Evolutionary conservation across 2,329 filamentous ascomycete species (phyloP), one percentile per base, ranked within the genome.

Genomic region (Alternaria arbusti): DNA sequence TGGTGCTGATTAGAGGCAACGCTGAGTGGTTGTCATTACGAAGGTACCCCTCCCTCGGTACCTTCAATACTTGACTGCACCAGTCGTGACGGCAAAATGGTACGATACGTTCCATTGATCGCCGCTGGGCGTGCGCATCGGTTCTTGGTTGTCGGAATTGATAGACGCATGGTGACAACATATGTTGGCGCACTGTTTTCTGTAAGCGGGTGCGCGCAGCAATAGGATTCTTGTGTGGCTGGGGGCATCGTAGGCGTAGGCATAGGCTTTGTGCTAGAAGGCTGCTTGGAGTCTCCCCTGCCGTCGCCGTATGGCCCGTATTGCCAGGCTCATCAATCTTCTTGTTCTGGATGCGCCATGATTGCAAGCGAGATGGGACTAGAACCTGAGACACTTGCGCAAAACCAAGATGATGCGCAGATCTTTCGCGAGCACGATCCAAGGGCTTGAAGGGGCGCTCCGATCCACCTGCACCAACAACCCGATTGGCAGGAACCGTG

Each of bases 21-120:
- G 46, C 56, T 59, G 54, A 47, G 20, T 52, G 57, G 49, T 59
- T 59, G 63, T 55, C 47, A 54, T 66, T 54, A 50, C 46, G 23
- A 61, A 69, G 58, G 61, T 67, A 65, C 69, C 70, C 66, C 52
- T 57, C 55, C 55, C 54, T 59, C 65, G 70, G 70, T 65, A 67
- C 55, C 59, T 52, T 50, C 51, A 59, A 59, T 68, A 69, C 52
- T 64, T 61, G 58, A 66, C 65, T 58, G 62, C 60, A 65, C 56
- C 45, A 36, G 55, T 47, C 51, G 59, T 65, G 64, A 68, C 64
- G 64, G 54, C 50, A 69, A 50, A 40, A 57, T 70, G 54, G 63
- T 65, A 69, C 63, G 61, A 68, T 59, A 40, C 20, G 43, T 52
- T 17, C 25, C 61, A 40, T 54, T 28, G 49, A 61, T 62, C 32